Base-by-base conservation (phyloP, 2,329 filamentous ascomycete species). In the Orbilia ellipsospora region DNA sequence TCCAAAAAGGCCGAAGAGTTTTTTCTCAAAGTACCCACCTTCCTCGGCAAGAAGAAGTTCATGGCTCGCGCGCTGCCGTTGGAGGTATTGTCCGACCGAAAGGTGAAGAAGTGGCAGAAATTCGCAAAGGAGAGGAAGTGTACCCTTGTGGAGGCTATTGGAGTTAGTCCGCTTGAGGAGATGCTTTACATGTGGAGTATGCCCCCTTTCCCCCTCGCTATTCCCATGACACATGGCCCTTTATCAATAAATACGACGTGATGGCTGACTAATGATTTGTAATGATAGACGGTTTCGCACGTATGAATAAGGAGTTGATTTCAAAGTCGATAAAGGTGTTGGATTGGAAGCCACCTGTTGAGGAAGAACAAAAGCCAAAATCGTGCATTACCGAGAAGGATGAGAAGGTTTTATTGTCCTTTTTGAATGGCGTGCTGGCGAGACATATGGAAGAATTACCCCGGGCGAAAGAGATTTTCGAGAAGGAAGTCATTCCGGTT, bases 1-100 rank as follows among this genome's bases (percentile, higher is more conserved):
- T 69, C 73, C 1, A 78, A 78, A 51, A 59, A 77, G 75, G 91
- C 93, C 0, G 89, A 90, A 60, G 87, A 91, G 67, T 87, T 90
- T 59, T 85, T 97, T 78, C 86, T 88, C 48, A 91, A 90, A 80
- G 92, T 90, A 0, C 90, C 92, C 0, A 86, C 88, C 0, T 86
- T 92, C 59, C 90, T 91, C 0, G 94, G 94, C 45, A 93, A 92
- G 83, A 97, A 96, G 83, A 89, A 89, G 48, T 92, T 99, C 82
- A 92, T 98, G 90, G 91, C 92, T 0, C 88, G 90, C 20, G 92
- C 96, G 80, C 85, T 98, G 10, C 95, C 95, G 0, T 93, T 99
- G 77, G 95, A 99, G 81, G 85, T 90, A 2, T 97, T 96, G 79
- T 89, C 95, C 12, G 85, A 88, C 62, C 89, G 93, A 70, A 98